These are phyloP conservation scores for Saitozyma podzolica DNA, from an alignment of 768 basidiomycete species.

Conservation along the genomic window DNA sequence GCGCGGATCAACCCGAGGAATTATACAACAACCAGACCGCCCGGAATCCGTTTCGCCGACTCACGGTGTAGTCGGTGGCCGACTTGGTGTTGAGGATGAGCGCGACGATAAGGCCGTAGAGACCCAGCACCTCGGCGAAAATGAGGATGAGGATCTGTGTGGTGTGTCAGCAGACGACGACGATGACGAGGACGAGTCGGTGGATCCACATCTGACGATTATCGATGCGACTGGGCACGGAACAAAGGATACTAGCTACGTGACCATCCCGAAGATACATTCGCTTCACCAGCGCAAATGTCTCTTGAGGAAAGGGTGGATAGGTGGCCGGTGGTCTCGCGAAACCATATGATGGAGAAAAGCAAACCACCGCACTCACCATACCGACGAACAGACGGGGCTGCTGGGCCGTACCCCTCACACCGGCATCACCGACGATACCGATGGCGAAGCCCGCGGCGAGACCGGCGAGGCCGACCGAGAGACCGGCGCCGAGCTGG, in stretches of 20 bases:
- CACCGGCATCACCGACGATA: conserved; percentile 95
- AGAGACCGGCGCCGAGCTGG: conserved; percentile 71
- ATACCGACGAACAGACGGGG: conserved; percentile 91
- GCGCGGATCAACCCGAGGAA: too few relatives aligned
- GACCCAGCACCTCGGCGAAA: conserved; percentile 71
- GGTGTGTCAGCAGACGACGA: background rate
- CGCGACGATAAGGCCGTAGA: conserved; percentile 93
- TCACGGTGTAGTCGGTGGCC: conserved; percentile 37
- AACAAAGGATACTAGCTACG: too few relatives aligned
- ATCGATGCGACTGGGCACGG: too few relatives aligned
- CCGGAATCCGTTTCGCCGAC: too few relatives aligned
- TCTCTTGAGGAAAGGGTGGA: too few relatives aligned
- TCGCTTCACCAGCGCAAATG: too few relatives aligned
- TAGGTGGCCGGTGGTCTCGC: too few relatives aligned
- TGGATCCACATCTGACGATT: too few relatives aligned
- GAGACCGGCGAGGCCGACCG: conserved; percentile 82
- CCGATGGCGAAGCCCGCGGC: conserved; percentile 84
- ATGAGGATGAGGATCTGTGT: conserved; percentile 88
- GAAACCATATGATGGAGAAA: background rate
- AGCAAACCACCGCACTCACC: conserved; percentile 51
- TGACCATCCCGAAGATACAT: too few relatives aligned
- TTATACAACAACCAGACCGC: too few relatives aligned
- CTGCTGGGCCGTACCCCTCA: conserved; percentile 95
- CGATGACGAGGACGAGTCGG: conserved; percentile 1
- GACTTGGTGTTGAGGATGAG: conserved; percentile 85